These are phyloP conservation scores for Cercospora citrullina DNA, from an alignment of 2,329 filamentous ascomycete genomes.

Conservation along the genomic window DNA sequence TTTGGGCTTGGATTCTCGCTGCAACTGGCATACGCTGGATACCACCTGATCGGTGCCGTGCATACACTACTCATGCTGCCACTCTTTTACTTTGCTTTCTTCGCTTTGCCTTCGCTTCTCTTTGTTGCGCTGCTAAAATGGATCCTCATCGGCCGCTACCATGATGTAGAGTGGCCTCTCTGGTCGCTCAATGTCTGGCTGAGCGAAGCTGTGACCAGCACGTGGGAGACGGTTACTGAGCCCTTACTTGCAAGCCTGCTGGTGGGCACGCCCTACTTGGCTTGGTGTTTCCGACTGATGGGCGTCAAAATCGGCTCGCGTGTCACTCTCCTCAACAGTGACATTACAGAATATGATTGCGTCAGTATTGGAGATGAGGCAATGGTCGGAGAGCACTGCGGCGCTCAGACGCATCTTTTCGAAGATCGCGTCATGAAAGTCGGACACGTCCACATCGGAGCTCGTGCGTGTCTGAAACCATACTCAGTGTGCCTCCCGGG, in stretches of 20 bases:
- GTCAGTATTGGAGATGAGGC: slow-evolving; percentile 31
- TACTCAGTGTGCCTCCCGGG: slow-evolving; percentile 30
- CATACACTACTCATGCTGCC: slow-evolving; percentile 32
- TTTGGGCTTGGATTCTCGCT: slow-evolving; percentile 31
- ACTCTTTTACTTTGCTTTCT: slow-evolving; percentile 30
- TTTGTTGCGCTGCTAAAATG: slow-evolving; percentile 28
- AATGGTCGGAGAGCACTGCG: slow-evolving; percentile 25
- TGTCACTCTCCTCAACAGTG: slow-evolving; percentile 25
- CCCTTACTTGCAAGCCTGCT: slow-evolving; percentile 25
- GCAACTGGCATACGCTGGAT: slow-evolving; percentile 27
- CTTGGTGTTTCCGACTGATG: slow-evolving; percentile 30
- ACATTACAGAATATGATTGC: slow-evolving; percentile 31
- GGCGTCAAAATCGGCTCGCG: slow-evolving; percentile 28
- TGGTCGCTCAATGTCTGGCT: slow-evolving; percentile 33
- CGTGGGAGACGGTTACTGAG: slow-evolving; percentile 27
- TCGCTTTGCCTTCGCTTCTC: slow-evolving; percentile 28
- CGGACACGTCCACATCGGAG: slow-evolving; percentile 24
- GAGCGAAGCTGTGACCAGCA: slow-evolving; percentile 29
- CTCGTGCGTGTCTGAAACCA: slow-evolving; percentile 26
- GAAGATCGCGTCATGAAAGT: slow-evolving; percentile 34
- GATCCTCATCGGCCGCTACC: slow-evolving; percentile 29
- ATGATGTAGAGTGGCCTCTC: slow-evolving; percentile 31
- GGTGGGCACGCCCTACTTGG: slow-evolving; percentile 30
- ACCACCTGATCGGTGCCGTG: slow-evolving; percentile 29
- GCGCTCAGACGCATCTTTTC: slow-evolving; percentile 31